phyloP scores from a whole-genome alignment of 148 eudicot species.

The Diospyros lotus region DNA sequence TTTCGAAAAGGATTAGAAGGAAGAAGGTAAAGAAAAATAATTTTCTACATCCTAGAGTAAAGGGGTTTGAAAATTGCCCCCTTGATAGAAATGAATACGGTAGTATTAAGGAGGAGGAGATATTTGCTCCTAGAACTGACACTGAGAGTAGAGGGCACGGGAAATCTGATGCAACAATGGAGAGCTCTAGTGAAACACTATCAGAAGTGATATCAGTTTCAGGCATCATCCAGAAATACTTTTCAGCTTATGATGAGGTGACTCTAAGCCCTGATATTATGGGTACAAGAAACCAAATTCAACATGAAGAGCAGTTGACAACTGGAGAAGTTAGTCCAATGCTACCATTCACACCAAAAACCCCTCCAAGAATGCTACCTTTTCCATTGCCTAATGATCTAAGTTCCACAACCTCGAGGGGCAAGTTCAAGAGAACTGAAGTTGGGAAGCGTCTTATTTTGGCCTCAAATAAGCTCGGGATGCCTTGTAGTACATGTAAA shows the following conservation, averaged over 20 bases:
- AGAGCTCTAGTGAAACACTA: conserved; percentile 32
- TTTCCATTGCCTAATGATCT: conserved; percentile 11
- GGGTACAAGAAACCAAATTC: conserved; percentile 8
- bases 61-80: conserved; percentile 12
- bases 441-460: conserved; percentile 51
- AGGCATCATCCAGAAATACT: conserved; percentile 58
- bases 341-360: conserved; percentile 11
- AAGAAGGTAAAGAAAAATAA: conserved; percentile 5
- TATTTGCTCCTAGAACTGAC: conserved; percentile 6
- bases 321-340: not conserved
- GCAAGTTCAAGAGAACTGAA: conserved; percentile 26
- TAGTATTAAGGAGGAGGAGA: not conserved
- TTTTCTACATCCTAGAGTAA: not conserved
- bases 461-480: conserved; percentile 42
- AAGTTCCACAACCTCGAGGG: conserved; percentile 14
- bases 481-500: conserved; percentile 18
- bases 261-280: conserved; percentile 28
- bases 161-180: conserved; percentile 17
- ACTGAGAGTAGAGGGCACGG: conserved; percentile 6
- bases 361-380: conserved; percentile 15
- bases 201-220: conserved; percentile 48
- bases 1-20: conserved; percentile 19
- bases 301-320: conserved; percentile 2
- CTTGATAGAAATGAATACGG: conserved; percentile 5
- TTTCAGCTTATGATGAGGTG: conserved; percentile 41